These are phyloP conservation scores for Termitomyces sp. DNA, from an alignment of 768 basidiomycete species.

Conservation along the genomic window DNA sequence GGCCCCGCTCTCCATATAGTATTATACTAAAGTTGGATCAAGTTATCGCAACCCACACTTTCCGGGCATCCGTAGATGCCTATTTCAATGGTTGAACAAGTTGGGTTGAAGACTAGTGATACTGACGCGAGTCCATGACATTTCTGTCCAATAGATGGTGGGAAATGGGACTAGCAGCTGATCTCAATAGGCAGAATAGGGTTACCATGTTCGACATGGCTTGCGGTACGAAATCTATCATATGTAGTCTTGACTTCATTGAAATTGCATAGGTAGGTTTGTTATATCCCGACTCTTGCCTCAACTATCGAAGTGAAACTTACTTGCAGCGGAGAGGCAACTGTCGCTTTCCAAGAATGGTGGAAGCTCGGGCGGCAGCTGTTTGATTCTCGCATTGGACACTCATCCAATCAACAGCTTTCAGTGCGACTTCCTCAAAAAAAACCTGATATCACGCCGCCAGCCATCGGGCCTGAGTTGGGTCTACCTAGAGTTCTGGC, in stretches of 20 bases:
- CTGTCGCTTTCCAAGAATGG: constrained; percentile 58
- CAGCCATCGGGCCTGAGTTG: constrained; percentile 28
- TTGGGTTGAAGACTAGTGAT: constrained; percentile 14
- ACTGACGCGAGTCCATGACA: neutral
- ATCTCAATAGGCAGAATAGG: constrained; percentile 11
- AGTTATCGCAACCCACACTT: constrained; percentile 74
- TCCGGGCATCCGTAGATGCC: constrained; percentile 53
- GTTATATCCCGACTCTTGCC: neutral
- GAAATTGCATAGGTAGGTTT: constrained; percentile 24
- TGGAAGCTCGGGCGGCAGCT: constrained; percentile 34
- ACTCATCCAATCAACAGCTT: constrained; percentile 3
- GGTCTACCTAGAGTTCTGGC: constrained; percentile 31
- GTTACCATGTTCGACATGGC: constrained; percentile 58
- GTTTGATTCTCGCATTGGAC: constrained; percentile 4
- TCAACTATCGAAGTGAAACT: neutral
- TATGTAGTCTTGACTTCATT: neutral
- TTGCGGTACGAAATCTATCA: constrained; percentile 34
- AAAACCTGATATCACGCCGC: constrained; percentile 21
- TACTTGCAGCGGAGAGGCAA: constrained; percentile 55
- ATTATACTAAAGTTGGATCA: constrained; percentile 59
- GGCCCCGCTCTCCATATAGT: constrained; percentile 32
- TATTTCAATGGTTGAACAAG: constrained; percentile 51
- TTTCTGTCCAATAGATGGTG: constrained; percentile 28
- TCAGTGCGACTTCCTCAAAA: constrained; percentile 11
- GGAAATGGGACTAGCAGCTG: constrained; percentile 25